These are phyloP conservation scores for Sordariomycetes sp. DNA, from an alignment of 2,329 filamentous ascomycete species.

Conservation along the genomic window DNA sequence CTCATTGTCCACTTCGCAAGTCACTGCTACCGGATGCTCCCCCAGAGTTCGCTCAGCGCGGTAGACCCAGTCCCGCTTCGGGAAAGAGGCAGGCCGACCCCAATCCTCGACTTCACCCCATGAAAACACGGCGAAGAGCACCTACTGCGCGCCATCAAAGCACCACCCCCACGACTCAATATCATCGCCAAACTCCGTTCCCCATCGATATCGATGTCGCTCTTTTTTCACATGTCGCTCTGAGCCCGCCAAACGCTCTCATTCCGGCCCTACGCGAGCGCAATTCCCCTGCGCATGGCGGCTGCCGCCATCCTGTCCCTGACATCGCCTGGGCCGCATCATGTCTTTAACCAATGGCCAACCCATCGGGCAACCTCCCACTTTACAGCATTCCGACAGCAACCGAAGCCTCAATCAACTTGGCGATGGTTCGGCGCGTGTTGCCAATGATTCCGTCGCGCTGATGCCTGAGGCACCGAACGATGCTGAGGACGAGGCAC, in stretches of 20 bases:
- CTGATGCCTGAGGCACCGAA: slow-evolving; percentile 44
- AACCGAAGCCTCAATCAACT: slow-evolving; percentile 44
- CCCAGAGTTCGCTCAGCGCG: neutral
- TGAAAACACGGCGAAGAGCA: slow-evolving; percentile 40
- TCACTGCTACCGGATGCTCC: neutral
- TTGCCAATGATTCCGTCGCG: slow-evolving; percentile 15
- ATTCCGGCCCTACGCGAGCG: slow-evolving; percentile 41
- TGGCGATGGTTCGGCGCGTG: slow-evolving; percentile 49
- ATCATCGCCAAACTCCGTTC: slow-evolving; percentile 25
- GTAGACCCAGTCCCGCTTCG: slow-evolving; percentile 28
- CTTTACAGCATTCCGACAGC: slow-evolving; percentile 36
- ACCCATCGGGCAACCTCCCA: slow-evolving; percentile 54
- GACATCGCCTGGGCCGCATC: slow-evolving; percentile 40
- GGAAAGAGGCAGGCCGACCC: slow-evolving; percentile 20
- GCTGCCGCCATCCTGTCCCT: slow-evolving; percentile 36
- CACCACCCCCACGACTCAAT: slow-evolving; percentile 31
- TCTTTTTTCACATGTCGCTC: slow-evolving; percentile 39
- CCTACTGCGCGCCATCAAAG: slow-evolving; percentile 41
- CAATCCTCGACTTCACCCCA: slow-evolving; percentile 44
- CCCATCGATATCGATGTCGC: slow-evolving; percentile 45
- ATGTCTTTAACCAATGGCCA: slow-evolving; percentile 63
- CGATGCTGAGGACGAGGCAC: slow-evolving; percentile 59
- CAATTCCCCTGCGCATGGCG: slow-evolving; percentile 47
- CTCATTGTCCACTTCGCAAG: too few species aligned
- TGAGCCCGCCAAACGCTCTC: slow-evolving; percentile 35